A percentile compares a stretch with the other conserved stretches of the same genome.
phyloP scores from a whole-genome alignment of 371 early-diverging fungal genomes.

The Smittium culicis region DNA sequence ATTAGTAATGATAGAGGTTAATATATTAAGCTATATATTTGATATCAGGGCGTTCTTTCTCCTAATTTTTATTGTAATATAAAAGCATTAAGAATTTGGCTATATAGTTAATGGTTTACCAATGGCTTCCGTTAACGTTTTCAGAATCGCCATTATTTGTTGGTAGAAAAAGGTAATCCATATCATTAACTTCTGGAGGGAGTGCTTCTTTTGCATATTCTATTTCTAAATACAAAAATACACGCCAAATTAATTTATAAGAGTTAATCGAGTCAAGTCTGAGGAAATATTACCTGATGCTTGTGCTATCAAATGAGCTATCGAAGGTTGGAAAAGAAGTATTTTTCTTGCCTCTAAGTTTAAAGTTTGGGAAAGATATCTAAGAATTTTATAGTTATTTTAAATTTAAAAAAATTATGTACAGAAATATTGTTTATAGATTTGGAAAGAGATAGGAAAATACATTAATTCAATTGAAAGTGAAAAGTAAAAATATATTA shows the following conservation, averaged over 20 bases:
- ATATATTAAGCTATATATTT: no score
- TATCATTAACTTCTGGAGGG: constrained; percentile 1
- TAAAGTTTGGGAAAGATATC: constrained; percentile 2
- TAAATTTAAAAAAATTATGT: no score
- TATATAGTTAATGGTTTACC: no score
- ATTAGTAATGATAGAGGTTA: background rate
- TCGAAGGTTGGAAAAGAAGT: constrained; percentile 9
- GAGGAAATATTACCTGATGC: constrained; percentile 5
- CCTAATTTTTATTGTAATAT: no score
- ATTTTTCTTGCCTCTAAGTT: background rate
- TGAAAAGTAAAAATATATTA: no score
- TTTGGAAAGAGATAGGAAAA: no score
- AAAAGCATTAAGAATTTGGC: no score
- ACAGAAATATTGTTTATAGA: no score
- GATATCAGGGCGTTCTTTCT: no score
- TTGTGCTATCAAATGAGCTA: constrained; percentile 11
- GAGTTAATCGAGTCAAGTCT: background rate
- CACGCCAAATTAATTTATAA: background rate
- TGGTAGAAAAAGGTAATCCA: constrained; percentile 9
- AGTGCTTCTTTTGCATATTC: constrained; percentile 4
- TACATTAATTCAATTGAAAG: background rate
- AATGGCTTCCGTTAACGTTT: constrained; percentile 7
- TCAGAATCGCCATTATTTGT: constrained; percentile 6
- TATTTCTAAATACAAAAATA: constrained; percentile 4
- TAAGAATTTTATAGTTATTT: background rate